phyloP scores from a whole-genome alignment of 2,329 filamentous ascomycete species.

The Seiridium unicorne region DNA sequence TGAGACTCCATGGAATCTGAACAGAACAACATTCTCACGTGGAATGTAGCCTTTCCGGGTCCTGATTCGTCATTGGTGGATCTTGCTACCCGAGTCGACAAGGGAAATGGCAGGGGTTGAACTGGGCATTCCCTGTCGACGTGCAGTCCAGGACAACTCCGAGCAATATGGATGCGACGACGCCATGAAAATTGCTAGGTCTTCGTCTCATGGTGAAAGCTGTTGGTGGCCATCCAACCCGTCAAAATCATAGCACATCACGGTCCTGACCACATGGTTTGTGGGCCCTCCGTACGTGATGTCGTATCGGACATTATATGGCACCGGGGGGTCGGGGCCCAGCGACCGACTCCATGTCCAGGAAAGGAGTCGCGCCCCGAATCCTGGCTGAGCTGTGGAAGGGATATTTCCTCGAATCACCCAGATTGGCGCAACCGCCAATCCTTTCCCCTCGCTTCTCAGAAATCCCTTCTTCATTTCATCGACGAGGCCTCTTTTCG shows the following conservation, averaged over 20 bases:
- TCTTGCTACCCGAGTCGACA: neutral
- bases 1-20: neutral
- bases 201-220: neutral
- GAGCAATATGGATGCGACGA: neutral
- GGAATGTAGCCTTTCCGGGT: neutral
- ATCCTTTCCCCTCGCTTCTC: neutral
- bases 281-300: neutral
- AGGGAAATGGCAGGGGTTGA: neutral
- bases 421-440: neutral
- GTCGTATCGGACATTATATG: neutral
- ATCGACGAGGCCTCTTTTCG: neutral
- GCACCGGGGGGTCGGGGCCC: neutral
- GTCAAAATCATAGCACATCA: neutral
- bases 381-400: neutral
- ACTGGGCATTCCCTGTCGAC: neutral
- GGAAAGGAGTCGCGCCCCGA: neutral
- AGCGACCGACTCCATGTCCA: neutral
- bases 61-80: neutral
- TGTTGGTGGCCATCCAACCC: neutral
- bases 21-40: neutral
- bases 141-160: neutral
- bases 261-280: neutral
- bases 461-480: neutral
- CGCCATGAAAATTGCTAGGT: neutral
- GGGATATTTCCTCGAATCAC: neutral